Evolutionary conservation across 208 protist species (phyloP), one percentile per base, ranked within the genome.

Genomic region (Acanthamoeba triangularis): DNA sequence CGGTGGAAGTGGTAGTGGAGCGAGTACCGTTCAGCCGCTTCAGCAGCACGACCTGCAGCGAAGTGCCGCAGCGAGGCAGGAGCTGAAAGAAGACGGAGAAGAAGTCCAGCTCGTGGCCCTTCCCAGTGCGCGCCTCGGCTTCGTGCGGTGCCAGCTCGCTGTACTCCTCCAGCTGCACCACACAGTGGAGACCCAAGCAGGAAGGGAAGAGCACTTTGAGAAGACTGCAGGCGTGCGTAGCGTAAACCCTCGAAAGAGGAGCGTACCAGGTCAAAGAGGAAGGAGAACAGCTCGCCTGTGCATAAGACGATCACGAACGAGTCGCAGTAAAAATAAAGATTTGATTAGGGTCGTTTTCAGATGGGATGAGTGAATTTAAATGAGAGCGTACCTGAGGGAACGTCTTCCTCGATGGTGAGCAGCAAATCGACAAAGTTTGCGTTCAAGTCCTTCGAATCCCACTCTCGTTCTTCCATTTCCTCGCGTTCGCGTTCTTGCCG

Each of bases 61-160:
- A 94, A 35, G 67, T 82, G 63, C 49, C 69, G 33, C 90, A 94
- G 16, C 67, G 59, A 47, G 90, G 90, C 8, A 94, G 59, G 49
- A 94, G 67, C 49, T 74, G 59, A 44, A 94, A 94, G 90, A 94
- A 94, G 44, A 94, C 69, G 33, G 59, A 82, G 47, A 94, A 94
- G 28, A 94, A 94, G 49, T 94, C 90, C n/a, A 94, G 69, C 49
- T 94, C 90, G 0, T 85, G 76, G 0, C 76, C 76, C n/a, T 49
- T 44, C 10, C 65, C 49, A 8, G 41, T 74, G 23, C 69, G 59
- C 0, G 59, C 2, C 35, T 94, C 47, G 30, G 90, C 33, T 7
- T 94, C 54, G 1, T 82, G 90, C 14, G 85, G 85, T 0, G 85
- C 85, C 28, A 76, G 90, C 33, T 67, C 65, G 69, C 90, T 94